These are phyloP conservation scores for Diaporthe capsici DNA, from an alignment of 2,329 filamentous ascomycete genomes.

Conservation along the genomic window DNA sequence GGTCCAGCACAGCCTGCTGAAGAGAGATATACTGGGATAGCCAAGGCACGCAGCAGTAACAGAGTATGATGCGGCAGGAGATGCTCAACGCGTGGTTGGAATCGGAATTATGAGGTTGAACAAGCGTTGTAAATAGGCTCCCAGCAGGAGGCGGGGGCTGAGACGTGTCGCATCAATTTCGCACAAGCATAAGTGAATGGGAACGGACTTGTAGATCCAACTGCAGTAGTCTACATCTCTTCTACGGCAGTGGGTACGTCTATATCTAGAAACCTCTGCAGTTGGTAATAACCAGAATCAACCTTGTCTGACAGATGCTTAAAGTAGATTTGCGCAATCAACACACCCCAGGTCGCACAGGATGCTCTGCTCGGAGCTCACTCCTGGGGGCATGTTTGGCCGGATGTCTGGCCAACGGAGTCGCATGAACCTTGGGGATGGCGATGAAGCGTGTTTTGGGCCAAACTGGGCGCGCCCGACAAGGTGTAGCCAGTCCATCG, in stretches of 20 bases:
- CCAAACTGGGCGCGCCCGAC: constrained; percentile 9
- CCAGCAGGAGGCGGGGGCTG: no score
- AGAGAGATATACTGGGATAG: not conserved
- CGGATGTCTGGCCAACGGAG: constrained; percentile 30
- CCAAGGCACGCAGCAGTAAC: not conserved
- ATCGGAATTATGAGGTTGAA: not conserved
- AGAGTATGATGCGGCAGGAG: not conserved
- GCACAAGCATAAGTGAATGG: not conserved
- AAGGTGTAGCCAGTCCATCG: not conserved
- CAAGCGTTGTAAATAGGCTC: not conserved
- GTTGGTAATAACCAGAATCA: not conserved
- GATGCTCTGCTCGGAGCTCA: constrained; percentile 4
- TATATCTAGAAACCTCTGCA: not conserved
- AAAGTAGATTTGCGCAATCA: not conserved
- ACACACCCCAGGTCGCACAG: not conserved
- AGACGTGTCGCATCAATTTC: not conserved
- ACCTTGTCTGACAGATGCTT: not conserved
- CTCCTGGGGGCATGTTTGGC: constrained; percentile 3
- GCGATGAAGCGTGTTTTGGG: constrained; percentile 32
- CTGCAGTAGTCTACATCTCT: not conserved
- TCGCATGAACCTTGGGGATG: constrained; percentile 26
- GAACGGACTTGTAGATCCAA: not conserved
- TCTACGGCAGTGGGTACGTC: not conserved
- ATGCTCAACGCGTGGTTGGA: not conserved
- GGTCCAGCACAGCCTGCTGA: not conserved